Percentiles rank a stretch among this genome's conserved stretches.
Evolutionary conservation across 1,284 basidiomycete species (phyloP).

Genomic region (Ganoderma sp.): DNA sequence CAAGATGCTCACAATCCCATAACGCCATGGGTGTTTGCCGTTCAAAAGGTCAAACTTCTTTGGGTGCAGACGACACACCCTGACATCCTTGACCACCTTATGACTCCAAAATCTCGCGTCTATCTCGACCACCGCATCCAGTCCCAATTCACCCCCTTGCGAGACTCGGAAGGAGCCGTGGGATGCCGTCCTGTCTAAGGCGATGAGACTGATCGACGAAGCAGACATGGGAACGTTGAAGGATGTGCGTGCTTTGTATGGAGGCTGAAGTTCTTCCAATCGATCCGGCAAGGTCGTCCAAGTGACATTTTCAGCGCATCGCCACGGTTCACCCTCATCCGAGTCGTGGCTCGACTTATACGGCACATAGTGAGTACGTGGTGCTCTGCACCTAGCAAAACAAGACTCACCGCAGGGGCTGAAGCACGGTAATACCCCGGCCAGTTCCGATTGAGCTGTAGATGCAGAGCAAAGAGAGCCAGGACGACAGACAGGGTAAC

Average conservation of each 20-base stretch:
- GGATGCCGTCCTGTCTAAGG: not conserved
- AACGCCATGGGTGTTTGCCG: not conserved
- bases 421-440: too few species aligned
- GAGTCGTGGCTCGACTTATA: not conserved
- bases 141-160: not conserved
- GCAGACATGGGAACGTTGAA: not conserved
- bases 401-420: not conserved
- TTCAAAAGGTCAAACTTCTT: not conserved
- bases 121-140: not conserved
- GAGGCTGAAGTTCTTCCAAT: not conserved
- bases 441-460: too few species aligned
- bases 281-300: not conserved
- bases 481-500: not conserved
- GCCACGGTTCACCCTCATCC: not conserved
- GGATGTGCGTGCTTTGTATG: not conserved
- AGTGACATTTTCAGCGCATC: not conserved
- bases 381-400: not conserved
- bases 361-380: not conserved
- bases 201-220: not conserved
- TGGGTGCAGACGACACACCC: not conserved
- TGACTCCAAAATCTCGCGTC: not conserved
- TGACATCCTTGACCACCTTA: not conserved
- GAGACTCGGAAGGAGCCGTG: slow-evolving; percentile 2
- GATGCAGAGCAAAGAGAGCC: not conserved
- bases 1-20: not conserved